Percentiles rank a stretch among this genome's conserved stretches.
Evolutionary conservation across 768 basidiomycete species (phyloP).

Genomic region (Amanita molliuscula): DNA sequence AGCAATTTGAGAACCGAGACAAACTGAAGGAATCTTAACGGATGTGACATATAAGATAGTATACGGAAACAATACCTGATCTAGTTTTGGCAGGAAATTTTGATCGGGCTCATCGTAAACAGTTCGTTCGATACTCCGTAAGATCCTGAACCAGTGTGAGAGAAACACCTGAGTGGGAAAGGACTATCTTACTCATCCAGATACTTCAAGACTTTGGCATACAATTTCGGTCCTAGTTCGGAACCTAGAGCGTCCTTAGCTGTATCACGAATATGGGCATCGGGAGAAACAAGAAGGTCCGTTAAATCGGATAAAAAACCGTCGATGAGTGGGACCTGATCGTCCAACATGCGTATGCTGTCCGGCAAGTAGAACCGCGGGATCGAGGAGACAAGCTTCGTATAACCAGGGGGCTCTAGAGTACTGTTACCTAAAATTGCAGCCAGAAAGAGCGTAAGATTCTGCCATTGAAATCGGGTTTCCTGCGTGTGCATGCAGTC

Average conservation of each 20-base stretch:
- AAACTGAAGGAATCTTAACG: constrained; percentile 32
- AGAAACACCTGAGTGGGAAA: neutral
- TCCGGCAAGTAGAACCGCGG: constrained; percentile 57
- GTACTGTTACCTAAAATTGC: constrained; percentile 62
- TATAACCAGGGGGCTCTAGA: constrained; percentile 38
- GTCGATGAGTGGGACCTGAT: constrained; percentile 48
- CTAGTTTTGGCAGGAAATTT: constrained; percentile 45
- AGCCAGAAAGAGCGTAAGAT: constrained; percentile 69
- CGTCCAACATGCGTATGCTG: constrained; percentile 52
- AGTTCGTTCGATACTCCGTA: constrained; percentile 38
- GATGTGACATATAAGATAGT: neutral
- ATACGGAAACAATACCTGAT: constrained; percentile 42
- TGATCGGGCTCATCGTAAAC: constrained; percentile 33
- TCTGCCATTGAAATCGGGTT: constrained; percentile 74
- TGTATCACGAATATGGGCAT: constrained; percentile 61
- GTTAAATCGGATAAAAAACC: constrained; percentile 61
- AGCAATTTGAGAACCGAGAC: constrained; percentile 68
- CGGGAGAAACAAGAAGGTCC: constrained; percentile 54
- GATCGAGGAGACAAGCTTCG: constrained; percentile 42
- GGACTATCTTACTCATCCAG: constrained; percentile 55
- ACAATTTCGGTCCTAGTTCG: constrained; percentile 66
- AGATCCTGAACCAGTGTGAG: constrained; percentile 26
- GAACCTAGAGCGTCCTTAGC: constrained; percentile 73
- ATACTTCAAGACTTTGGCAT: constrained; percentile 55
- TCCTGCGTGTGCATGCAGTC: constrained; percentile 33